Conservation (phyloP, 73 alveolate species). For the Paramecium bursaria region DNA sequence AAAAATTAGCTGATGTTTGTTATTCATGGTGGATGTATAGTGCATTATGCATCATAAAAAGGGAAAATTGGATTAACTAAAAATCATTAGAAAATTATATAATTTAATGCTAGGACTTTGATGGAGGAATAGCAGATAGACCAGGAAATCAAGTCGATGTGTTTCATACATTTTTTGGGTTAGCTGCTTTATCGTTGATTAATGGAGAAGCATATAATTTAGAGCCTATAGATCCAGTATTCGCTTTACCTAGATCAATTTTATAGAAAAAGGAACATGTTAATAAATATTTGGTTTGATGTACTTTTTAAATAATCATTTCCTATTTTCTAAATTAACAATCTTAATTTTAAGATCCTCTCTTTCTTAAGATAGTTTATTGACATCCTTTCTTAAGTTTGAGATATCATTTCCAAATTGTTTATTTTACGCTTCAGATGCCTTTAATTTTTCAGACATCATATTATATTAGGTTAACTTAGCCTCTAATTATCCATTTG, state of each 20-base stretch:
- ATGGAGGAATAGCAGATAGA: conserved; percentile 95
- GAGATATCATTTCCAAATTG: too few species aligned
- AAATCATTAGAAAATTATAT: conserved; percentile 81
- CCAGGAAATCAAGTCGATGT: conserved; percentile 96
- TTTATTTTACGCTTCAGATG: conserved; percentile 28
- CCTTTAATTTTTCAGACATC: conserved; percentile 14
- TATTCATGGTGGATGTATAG: conserved; percentile 97
- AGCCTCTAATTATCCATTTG: conserved; percentile 48
- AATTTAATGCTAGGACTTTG: conserved; percentile 89
- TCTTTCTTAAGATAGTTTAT: too few species aligned
- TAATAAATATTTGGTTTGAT: too few species aligned
- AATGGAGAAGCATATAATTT: conserved; percentile 69
- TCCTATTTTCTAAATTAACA: too few species aligned
- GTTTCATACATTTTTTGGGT: conserved; percentile 94
- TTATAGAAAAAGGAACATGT: conserved; percentile 42
- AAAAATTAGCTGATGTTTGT: conserved; percentile 96
- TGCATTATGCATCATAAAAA: conserved; percentile 85
- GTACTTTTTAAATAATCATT: too few species aligned
- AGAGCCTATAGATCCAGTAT: conserved; percentile 86
- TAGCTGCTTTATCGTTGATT: conserved; percentile 87
- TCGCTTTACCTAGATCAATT: conserved; percentile 85
- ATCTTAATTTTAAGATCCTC: too few species aligned
- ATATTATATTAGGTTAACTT: not conserved
- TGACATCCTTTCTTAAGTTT: too few species aligned
- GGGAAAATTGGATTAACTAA: conserved; percentile 83